A percentile compares a stretch with the other conserved stretches of the same genome.
Conservation (phyloP, 352 stramenopile species). For the Halophytophthora batemanensis region DNA sequence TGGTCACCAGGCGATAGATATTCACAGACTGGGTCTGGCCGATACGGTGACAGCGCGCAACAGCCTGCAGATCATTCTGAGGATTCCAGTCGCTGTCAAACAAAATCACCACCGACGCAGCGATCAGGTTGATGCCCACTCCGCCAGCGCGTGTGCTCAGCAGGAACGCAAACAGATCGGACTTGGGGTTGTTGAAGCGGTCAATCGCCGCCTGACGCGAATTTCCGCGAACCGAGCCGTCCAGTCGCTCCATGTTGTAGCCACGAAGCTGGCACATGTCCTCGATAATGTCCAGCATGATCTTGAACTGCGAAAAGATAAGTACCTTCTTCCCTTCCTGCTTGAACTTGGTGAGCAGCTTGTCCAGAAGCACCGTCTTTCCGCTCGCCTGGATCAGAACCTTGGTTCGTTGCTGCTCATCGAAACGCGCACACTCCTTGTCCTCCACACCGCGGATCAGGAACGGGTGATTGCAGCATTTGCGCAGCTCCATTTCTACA, state of each 20-base stretch:
- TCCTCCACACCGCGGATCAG: conserved; percentile 97
- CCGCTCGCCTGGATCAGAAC: conserved; percentile 85
- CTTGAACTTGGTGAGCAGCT: conserved; percentile 97
- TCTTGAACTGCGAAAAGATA: conserved; percentile 99
- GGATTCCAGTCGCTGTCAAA: conserved; percentile 98
- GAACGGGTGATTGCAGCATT: conserved; percentile 99
- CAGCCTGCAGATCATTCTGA: conserved; percentile 98
- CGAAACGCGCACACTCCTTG: conserved; percentile 89
- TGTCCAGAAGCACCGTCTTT: conserved; percentile 99
- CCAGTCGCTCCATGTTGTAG: conserved; percentile 93
- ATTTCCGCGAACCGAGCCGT: conserved; percentile 96
- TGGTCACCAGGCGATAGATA: conserved; percentile 99
- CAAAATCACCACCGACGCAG: conserved; percentile 82
- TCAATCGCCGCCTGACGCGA: conserved; percentile 98
- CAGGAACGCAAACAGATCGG: conserved; percentile 97
- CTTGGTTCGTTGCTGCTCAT: conserved; percentile 68
- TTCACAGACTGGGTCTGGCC: conserved; percentile 99
- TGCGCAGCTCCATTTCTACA: conserved; percentile 99
- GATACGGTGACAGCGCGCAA: conserved; percentile 98
- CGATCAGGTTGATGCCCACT: conserved; percentile 96
- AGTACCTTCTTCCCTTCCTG: conserved; percentile 98
- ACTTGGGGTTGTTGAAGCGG: conserved; percentile 94
- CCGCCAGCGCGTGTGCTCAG: conserved; percentile 94
- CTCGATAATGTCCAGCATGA: conserved; percentile 97
- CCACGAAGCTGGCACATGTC: conserved; percentile 78